phyloP scores from a whole-genome alignment of 2,329 filamentous ascomycete genomes.

The Claviceps africana region DNA sequence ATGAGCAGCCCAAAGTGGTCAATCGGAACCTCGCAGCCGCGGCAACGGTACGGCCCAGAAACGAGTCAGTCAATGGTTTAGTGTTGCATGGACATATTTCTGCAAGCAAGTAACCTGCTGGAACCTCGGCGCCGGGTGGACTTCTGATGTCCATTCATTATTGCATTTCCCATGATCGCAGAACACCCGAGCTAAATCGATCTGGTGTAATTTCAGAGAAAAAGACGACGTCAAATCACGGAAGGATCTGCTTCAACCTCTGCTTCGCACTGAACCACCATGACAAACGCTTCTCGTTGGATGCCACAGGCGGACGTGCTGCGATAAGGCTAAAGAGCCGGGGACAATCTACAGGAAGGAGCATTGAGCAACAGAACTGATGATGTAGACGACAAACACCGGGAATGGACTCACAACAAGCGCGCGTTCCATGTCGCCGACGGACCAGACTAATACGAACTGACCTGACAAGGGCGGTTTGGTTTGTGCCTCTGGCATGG shows the following conservation, averaged over 20 bases:
- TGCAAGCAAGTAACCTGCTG: background rate
- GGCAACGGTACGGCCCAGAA: background rate
- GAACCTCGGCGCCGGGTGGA: background rate
- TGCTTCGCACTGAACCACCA: background rate
- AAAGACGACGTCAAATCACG: background rate
- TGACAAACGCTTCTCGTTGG: background rate
- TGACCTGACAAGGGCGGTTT: background rate
- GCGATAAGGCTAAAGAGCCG: background rate
- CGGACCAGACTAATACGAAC: background rate
- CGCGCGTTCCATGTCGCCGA: background rate
- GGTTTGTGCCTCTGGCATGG: background rate
- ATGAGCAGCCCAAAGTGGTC: background rate
- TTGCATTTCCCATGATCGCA: background rate
- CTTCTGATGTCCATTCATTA: background rate
- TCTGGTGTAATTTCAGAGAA: background rate
- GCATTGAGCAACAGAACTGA: background rate
- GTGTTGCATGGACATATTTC: background rate
- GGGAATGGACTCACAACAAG: background rate
- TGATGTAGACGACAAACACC: background rate
- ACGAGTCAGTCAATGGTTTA: background rate
- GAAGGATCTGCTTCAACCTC: background rate
- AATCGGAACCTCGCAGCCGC: background rate
- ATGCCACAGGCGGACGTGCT: background rate
- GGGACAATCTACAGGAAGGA: background rate
- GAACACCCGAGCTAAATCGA: background rate